Base-by-base conservation (phyloP, 129 eudicot species). In the Calendula officinalis region DNA sequence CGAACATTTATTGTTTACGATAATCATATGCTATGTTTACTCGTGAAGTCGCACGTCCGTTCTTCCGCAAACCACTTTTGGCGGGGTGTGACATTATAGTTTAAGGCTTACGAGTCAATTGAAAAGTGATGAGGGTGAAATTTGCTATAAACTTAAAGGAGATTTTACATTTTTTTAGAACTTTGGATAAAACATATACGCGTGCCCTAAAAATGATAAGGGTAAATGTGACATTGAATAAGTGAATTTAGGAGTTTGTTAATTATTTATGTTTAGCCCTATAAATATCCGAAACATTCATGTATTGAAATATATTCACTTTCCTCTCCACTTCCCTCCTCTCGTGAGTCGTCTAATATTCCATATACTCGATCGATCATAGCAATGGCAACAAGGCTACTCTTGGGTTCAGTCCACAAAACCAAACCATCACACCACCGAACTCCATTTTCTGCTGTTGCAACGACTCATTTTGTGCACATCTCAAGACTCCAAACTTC, bases 361-460 rank as follows among this genome's bases (percentile, higher is more conserved):
- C 54, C 41, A 58, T 30, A 69, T 4, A 46, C 14, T 5, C 10
- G 17, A 52, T 44, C 14, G 33, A 52, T 14, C 10, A 51, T 8
- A 40, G 4, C 9, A 52, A 73, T 73, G 72, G 78, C 72, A 56
- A 65, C 78, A 73, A 56, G 78, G 35, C 45, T 73, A 17, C 36
- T 56, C 39, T 73, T 73, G 8, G 72, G 59, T 57, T 61, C 76
- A 4, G 14, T 40, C 16, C 13, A 67, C 32, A 57, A 57, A 11
- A 73, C 67, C 39, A 73, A 73, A 30, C 22, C 60, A 39, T 37
- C 67, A 46, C 67, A 56, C 37, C 53, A 46, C 4, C 61, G 70
- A 44, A 73, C 78, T 36, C 78, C 67, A 1, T 73, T 73, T 41
- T 57, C 78, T 30, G 78, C 67, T 0, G 73, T 73, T 7, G 72